Conservation (phyloP, 768 basidiomycete genomes). For the Pluteus cervinus region DNA sequence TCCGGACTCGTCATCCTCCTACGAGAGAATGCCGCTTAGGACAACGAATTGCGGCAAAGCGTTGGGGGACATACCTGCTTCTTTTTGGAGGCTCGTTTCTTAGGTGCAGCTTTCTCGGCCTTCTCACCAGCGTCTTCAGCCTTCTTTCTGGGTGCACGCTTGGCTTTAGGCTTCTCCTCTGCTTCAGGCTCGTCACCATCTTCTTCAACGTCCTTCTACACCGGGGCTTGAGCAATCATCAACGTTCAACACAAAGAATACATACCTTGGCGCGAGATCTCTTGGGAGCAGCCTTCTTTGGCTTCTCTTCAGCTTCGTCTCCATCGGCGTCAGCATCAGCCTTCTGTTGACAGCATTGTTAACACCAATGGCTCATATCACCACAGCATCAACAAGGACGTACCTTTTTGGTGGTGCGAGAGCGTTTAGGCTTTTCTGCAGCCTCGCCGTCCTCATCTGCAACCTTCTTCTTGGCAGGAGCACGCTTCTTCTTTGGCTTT, state of each 20-base stretch:
- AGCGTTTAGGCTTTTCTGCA: conserved; percentile 25
- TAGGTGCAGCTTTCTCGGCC: conserved; percentile 38
- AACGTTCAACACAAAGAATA: conserved; percentile 8
- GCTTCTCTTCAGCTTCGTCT: conserved; percentile 38
- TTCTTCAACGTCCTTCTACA: conserved; percentile 23
- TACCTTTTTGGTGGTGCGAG: conserved; percentile 9
- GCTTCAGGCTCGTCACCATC: conserved; percentile 27
- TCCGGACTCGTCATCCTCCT: conserved; percentile 30
- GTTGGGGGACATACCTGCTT: conserved; percentile 23
- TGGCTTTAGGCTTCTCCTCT: conserved; percentile 40
- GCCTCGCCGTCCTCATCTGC: conserved; percentile 17
- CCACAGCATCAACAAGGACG: not conserved
- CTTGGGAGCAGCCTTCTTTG: conserved; percentile 36
- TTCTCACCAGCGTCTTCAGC: conserved; percentile 33
- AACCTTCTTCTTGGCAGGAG: conserved; percentile 27
- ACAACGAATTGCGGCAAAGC: too few species aligned
- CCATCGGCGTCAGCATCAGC: conserved; percentile 21
- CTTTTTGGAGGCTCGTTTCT: conserved; percentile 43
- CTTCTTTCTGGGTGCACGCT: conserved; percentile 28
- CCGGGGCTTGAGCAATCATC: conserved; percentile 11
- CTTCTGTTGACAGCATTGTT: conserved; percentile 4
- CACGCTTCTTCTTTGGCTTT: conserved; percentile 47
- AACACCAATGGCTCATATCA: not conserved
- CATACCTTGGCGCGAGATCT: conserved; percentile 14
- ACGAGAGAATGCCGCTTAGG: too few species aligned